A percentile compares a stretch with the other conserved stretches of the same genome.
Evolutionary conservation across 306 rosid genomes (phyloP).

Genomic region (Vicia villosa): DNA sequence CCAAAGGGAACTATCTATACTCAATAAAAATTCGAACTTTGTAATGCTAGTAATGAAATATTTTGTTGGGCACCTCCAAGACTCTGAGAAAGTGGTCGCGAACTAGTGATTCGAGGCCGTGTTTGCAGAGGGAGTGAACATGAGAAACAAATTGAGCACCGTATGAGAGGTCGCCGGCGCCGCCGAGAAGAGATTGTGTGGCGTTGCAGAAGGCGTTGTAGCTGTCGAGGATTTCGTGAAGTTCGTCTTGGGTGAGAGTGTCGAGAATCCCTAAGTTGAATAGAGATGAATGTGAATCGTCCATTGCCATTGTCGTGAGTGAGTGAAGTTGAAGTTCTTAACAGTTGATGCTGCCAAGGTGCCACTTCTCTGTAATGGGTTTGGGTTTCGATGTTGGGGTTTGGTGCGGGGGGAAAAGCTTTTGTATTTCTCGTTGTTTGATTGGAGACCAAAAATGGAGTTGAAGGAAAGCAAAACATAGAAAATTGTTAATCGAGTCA

Average conservation of each 20-base stretch:
- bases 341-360: background rate
- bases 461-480: too few species aligned
- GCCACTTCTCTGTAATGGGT: background rate
- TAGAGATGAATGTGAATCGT: slow-evolving; percentile 44
- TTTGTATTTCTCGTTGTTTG: background rate
- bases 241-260: slow-evolving; percentile 45
- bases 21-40: background rate
- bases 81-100: slow-evolving; percentile 73
- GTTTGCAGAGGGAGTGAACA: slow-evolving; percentile 65
- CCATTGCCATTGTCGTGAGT: slow-evolving; percentile 22
- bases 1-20: background rate
- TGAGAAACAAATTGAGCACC: slow-evolving; percentile 58
- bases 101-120: slow-evolving; percentile 67
- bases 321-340: background rate
- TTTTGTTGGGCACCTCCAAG: slow-evolving; percentile 59
- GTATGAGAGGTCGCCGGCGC: slow-evolving; percentile 63
- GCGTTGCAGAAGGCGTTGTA: slow-evolving; percentile 66
- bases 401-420: background rate
- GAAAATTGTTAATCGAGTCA: too few species aligned
- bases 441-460: background rate
- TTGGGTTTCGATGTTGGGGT: slow-evolving; percentile 4
- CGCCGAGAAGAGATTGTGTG: slow-evolving; percentile 54
- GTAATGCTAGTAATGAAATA: background rate
- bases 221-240: slow-evolving; percentile 50
- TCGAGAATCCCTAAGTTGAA: slow-evolving; percentile 53